Evolutionary conservation across 176 grass and related monocot genomes (phyloP).

Genomic region (Oryza longistaminata): DNA sequence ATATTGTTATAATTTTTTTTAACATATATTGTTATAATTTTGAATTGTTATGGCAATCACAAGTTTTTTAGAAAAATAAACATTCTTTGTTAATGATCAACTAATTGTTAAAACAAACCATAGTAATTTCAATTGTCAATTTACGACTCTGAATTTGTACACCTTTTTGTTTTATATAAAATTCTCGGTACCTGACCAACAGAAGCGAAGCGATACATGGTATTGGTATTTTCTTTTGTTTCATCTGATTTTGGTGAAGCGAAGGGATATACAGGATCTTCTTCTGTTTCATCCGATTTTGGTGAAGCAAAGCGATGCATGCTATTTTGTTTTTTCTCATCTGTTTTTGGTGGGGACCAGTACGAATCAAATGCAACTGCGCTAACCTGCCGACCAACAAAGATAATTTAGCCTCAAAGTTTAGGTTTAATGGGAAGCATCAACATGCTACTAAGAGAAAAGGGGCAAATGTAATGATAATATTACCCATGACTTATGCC

Average conservation of each 20-base stretch:
- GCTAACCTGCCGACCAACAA: conserved; percentile 71
- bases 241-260: conserved; percentile 36
- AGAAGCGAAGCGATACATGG: conserved; percentile 93
- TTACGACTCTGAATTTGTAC: not conserved
- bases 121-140: not conserved
- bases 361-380: conserved; percentile 91
- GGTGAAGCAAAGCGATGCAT: conserved; percentile 87
- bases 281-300: conserved; percentile 43
- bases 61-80: conserved; percentile 8
- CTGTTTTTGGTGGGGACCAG: conserved; percentile 86
- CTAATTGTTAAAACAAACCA: conserved; percentile 10
- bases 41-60: not conserved
- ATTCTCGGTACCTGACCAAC: conserved; percentile 74
- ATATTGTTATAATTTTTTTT: conserved; percentile 12
- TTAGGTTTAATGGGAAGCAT: not conserved
- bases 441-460: conserved; percentile 12
- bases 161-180: conserved; percentile 11
- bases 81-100: not conserved
- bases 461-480: conserved; percentile 28
- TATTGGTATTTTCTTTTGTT: conserved; percentile 70
- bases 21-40: conserved; percentile 1
- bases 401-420: conserved; percentile 30
- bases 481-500: conserved; percentile 96
- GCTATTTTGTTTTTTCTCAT: conserved; percentile 64
- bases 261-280: conserved; percentile 35